phyloP scores from a whole-genome alignment of 805 yeast genomes.

The Metschnikowia borealis region DNA sequence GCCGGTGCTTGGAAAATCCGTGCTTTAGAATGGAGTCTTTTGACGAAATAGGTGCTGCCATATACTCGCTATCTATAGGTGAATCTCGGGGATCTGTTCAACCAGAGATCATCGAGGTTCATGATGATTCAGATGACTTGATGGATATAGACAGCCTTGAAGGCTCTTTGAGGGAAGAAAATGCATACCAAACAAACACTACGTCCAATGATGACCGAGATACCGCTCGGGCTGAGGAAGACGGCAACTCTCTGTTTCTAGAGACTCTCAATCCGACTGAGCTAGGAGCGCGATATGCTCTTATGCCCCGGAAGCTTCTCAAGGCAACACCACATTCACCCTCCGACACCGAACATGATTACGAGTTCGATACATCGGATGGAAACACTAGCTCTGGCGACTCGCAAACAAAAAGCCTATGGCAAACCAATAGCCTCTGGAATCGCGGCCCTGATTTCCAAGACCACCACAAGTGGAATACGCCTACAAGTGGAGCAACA shows the following conservation, averaged over 20 bases:
- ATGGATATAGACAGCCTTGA: conserved; percentile 23
- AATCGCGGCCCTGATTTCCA: neutral
- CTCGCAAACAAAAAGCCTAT: neutral
- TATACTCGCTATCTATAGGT: conserved; percentile 12
- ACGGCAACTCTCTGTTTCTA: conserved; percentile 12
- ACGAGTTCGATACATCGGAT: conserved; percentile 24
- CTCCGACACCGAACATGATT: conserved; percentile 15
- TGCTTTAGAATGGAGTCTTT: conserved; percentile 9
- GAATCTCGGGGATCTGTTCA: neutral
- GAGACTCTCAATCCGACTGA: conserved; percentile 34
- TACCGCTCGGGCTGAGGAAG: neutral
- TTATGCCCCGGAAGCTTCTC: conserved; percentile 28
- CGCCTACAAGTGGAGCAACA: neutral
- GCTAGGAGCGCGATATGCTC: conserved; percentile 40
- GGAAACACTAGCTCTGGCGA: neutral
- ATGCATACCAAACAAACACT: neutral
- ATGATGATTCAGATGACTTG: conserved; percentile 13
- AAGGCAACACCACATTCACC: conserved; percentile 11
- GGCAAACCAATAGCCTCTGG: neutral
- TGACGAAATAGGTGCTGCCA: conserved; percentile 16
- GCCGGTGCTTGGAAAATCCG: neutral
- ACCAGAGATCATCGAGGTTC: neutral
- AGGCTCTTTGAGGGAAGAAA: neutral
- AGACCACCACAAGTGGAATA: neutral
- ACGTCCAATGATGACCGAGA: neutral